Base-by-base conservation (phyloP, 2,329 filamentous ascomycete species). In the Clonostachys rhizophaga region DNA sequence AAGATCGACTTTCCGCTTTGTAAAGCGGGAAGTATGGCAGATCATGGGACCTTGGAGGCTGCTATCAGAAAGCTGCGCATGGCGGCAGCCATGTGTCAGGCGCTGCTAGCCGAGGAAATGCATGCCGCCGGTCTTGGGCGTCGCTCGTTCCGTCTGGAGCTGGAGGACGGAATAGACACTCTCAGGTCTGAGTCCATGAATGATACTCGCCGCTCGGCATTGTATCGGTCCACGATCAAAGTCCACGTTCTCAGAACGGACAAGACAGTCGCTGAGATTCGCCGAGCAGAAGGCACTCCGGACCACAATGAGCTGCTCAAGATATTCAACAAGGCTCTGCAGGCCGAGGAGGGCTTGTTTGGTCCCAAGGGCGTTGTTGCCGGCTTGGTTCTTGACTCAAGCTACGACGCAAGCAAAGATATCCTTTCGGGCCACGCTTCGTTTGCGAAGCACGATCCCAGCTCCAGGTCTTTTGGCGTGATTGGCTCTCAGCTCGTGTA, bases 51-150 rank as follows among this genome's bases (percentile, higher is more conserved):
- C 12, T 59, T 89, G 16, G 77, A 84, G 30, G 78, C 79, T 16
- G 86, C 86, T 2, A 75, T 87, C 45, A 75, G 78, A 54, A 90
- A 90, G 59, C 85, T 87, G 54, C 76, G 84, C 47, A 87, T 87
- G 77, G 78, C 84, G 18, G 86, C 84, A 20, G 87, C 89, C 61
- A 74, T 89, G 47, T 89, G 86, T 84, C 86, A 90, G 60, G 84
- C 86, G 17, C 85, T 87, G 49, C 88, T 84, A 2, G 85, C 84
- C 18, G 86, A 89, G 58, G 85, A 89, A 56, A 85, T 89, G 80
- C 83, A 82, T 52, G 73, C 79, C 44, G 79, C 86, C 55, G 79
- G 81, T 20, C 83, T 89, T 52, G 84, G 83, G 11, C 74, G 86
- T 43, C 76, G 86, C 45, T 85, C 82, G 53, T 89, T 89, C 65